Evolutionary conservation across 805 yeast species (phyloP), one percentile per base, ranked within the genome.

Genomic region (Candida chilensis): DNA sequence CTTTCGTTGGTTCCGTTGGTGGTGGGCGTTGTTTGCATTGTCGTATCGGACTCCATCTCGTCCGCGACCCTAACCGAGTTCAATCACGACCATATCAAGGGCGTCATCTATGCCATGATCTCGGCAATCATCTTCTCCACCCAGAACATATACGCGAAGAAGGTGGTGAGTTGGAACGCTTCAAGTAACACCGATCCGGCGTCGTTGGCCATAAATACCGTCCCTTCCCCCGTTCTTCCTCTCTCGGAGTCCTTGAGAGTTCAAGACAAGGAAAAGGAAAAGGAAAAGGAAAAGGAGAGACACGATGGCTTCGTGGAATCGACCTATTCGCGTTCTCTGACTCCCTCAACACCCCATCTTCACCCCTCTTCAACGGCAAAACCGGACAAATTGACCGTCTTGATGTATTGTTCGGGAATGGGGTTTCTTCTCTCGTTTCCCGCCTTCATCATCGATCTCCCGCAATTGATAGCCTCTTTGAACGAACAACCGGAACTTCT

Each of bases 61-160:
- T n/a, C n/a, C n/a, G n/a, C n/a, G n/a, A n/a, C n/a, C n/a, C n/a
- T n/a, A n/a, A n/a, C n/a, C n/a, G n/a, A n/a, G n/a, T n/a, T n/a
- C 14, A 51, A 54, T 27, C 29, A 43, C 7, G 37, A 37, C 8
- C 69, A 72, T 39, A 50, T 74, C 26, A 49, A 62, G 36, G 95
- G 96, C 5, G 54, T 84, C n/a, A 18, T 69, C 2, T 79, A 69
- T 45, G 90, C 95, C 9, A 54, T 78, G 7, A 35, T 74, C 18
- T 74, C 92, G 4, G 70, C 88, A 29, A 49, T 81, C 5, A 73
- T 85, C 13, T 86, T 87, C 59, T 94, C 90, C 4, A 71, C 77
- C 3, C 95, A 86, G 47, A 86, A 86, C 48, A 82, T 87, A 27
- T 86, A 84, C 52, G 87, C 92, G 22, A 87, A 87, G 54, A 78